Evolutionary conservation across 2,329 filamentous ascomycete genomes (phyloP).

Genomic region (Drechslerella stenobrocha): DNA sequence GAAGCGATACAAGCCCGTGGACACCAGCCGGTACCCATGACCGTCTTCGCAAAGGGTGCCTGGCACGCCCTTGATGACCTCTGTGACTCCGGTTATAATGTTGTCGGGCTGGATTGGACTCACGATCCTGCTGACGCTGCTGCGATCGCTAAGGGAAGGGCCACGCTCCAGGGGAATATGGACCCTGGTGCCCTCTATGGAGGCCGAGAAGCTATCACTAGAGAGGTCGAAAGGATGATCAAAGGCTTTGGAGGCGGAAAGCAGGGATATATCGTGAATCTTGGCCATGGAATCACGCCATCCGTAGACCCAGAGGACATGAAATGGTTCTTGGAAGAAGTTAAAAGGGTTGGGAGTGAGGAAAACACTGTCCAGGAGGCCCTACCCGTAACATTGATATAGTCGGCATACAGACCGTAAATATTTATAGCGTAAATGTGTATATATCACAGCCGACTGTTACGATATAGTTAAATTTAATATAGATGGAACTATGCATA

Average conservation of each 20-base stretch:
- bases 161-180: constrained; percentile 90
- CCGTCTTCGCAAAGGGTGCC: constrained; percentile 95
- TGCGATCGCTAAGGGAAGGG: constrained; percentile 73
- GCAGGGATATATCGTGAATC: constrained; percentile 93
- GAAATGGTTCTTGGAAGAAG: constrained; percentile 90
- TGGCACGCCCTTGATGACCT: constrained; percentile 91
- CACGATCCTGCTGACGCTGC: constrained; percentile 85
- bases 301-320: constrained; percentile 91
- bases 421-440: too few species aligned
- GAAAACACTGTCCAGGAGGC: not conserved
- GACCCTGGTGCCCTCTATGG: constrained; percentile 94
- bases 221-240: constrained; percentile 82
- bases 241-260: constrained; percentile 79
- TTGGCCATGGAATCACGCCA: constrained; percentile 96
- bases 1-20: constrained; percentile 72
- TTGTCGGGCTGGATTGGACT: constrained; percentile 93
- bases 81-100: constrained; percentile 86
- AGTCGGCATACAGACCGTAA: too few species aligned
- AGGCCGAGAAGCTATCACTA: constrained; percentile 75
- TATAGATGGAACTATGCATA: too few species aligned
- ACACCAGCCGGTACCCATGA: constrained; percentile 86
- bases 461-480: too few species aligned
- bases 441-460: too few species aligned
- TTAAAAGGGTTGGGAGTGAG: constrained; percentile 68
- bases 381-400: constrained; percentile 26